phyloP scores from a whole-genome alignment of 1,139 yeast genomes.

The Magnusiomyces clavatus region DNA sequence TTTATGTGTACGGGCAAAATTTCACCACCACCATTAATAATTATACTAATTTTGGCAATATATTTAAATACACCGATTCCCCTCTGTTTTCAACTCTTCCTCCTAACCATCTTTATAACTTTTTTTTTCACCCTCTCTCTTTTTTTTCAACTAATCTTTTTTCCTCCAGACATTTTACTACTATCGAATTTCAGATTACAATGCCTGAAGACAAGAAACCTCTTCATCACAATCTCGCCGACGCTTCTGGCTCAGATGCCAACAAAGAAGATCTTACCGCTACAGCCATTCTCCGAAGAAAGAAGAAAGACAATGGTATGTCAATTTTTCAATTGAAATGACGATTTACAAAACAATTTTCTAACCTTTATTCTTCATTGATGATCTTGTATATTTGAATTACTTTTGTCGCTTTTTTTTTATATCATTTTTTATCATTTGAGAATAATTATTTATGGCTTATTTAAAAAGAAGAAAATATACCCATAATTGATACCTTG shows the following conservation, averaged over 20 bases:
- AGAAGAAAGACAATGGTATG: constrained; percentile 83
- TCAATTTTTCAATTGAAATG: neutral
- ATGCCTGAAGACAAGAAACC: constrained; percentile 18
- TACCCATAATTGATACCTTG: too few species aligned
- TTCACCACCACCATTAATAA: neutral
- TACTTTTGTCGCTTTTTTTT: too few species aligned
- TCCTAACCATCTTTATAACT: constrained; percentile 1
- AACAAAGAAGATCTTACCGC: constrained; percentile 78
- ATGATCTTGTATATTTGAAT: neutral
- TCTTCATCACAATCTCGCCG: constrained; percentile 33
- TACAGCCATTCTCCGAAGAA: constrained; percentile 92
- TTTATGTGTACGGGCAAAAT: neutral
- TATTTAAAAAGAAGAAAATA: too few species aligned
- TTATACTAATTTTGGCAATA: neutral
- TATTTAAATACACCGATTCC: neutral
- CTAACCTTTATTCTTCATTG: neutral
- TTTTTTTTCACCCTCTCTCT: constrained; percentile 1
- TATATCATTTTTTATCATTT: too few species aligned
- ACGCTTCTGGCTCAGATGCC: constrained; percentile 49
- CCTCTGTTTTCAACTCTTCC: neutral
- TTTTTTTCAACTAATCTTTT: constrained; percentile 4
- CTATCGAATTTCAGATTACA: neutral
- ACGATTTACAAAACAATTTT: neutral
- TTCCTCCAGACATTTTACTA: neutral
- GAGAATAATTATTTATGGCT: too few species aligned